phyloP scores from a whole-genome alignment of 148 eudicot genomes.

The Rhododendron kiyosumense region DNA sequence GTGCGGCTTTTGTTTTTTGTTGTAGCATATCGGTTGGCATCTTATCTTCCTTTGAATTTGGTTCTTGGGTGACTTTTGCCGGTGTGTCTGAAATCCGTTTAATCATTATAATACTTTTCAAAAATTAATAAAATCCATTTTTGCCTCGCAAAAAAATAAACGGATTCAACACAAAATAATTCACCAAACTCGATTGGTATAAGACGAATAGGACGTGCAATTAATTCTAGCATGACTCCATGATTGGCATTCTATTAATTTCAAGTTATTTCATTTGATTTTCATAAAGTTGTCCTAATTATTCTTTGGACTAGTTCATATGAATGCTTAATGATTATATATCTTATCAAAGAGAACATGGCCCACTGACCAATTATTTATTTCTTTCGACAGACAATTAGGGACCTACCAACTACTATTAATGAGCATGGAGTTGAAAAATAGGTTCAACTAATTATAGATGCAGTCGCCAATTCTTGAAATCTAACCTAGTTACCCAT shows the following conservation, averaged over 20 bases:
- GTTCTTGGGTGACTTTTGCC: no score
- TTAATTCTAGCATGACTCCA: slow-evolving; percentile 4
- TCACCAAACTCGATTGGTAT: neutral
- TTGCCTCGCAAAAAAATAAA: no score
- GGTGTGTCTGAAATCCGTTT: no score
- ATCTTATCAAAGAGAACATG: neutral
- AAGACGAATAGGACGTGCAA: neutral
- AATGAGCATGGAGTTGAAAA: neutral
- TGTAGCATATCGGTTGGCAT: no score
- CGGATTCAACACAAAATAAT: neutral
- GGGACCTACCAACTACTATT: slow-evolving; percentile 5
- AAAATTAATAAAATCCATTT: no score
- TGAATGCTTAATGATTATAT: neutral
- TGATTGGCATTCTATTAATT: slow-evolving; percentile 8
- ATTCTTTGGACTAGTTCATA: neutral
- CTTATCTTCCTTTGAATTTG: no score
- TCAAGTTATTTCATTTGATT: neutral
- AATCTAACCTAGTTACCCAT: neutral
- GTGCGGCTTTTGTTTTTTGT: no score
- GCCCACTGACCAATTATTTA: neutral
- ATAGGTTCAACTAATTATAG: neutral
- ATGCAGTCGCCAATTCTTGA: neutral
- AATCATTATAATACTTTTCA: no score
- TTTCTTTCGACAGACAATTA: neutral
- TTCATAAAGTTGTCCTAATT: neutral